Evolutionary conservation across 805 yeast genomes (phyloP).

Genomic region (Ogataea sp.): DNA sequence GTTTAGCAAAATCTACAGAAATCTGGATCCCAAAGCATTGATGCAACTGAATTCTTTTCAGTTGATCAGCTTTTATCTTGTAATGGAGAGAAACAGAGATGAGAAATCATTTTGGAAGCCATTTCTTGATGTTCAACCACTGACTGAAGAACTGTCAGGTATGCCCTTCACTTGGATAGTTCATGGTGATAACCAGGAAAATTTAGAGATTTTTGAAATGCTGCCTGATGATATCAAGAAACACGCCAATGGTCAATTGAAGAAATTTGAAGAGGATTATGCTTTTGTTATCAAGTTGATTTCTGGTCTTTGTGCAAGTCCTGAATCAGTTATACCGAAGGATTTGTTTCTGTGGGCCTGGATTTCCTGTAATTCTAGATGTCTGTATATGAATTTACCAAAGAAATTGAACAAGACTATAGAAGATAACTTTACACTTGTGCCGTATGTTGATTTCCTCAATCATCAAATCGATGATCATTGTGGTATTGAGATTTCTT

Average conservation of each 20-base stretch:
- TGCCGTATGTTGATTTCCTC: constrained; percentile 83
- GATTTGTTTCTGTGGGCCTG: constrained; percentile 57
- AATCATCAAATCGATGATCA: constrained; percentile 58
- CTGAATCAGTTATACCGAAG: constrained; percentile 7
- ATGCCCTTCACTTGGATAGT: constrained; percentile 63
- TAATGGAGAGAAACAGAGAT: constrained; percentile 34
- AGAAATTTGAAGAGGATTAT: constrained; percentile 39
- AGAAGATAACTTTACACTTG: constrained; percentile 76
- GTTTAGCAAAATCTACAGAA: constrained; percentile 18
- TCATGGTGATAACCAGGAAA: constrained; percentile 14
- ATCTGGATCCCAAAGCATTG: constrained; percentile 24
- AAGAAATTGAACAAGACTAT: constrained; percentile 27
- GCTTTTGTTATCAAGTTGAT: constrained; percentile 22
- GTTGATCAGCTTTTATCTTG: constrained; percentile 41
- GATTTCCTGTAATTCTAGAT: constrained; percentile 87
- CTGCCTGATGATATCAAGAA: constrained; percentile 37
- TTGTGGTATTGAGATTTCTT: constrained; percentile 40
- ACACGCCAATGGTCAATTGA: constrained; percentile 34
- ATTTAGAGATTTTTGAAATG: constrained; percentile 21
- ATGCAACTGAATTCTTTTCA: constrained; percentile 49
- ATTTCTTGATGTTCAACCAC: constrained; percentile 60
- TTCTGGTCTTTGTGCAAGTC: constrained; percentile 3
- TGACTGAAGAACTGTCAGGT: constrained; percentile 37
- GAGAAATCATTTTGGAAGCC: constrained; percentile 55
- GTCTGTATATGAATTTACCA: constrained; percentile 69